Evolutionary conservation across 2,329 filamentous ascomycete genomes (phyloP).

Genomic region (Colletotrichum salicis): DNA sequence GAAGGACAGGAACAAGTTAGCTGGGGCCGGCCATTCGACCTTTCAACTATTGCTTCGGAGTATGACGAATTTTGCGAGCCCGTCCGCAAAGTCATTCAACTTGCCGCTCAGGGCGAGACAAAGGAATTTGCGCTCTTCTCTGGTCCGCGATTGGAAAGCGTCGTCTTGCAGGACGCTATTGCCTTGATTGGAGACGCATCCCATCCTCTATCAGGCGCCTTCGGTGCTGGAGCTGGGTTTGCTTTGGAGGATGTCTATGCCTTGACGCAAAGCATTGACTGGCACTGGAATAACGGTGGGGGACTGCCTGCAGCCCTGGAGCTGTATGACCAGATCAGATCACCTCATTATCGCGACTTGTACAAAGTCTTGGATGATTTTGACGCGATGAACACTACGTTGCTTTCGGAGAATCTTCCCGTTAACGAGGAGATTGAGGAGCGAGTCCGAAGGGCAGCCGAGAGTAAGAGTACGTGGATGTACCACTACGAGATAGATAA

Average conservation of each 20-base stretch:
- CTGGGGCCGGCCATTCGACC: constrained; percentile 43
- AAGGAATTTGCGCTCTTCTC: constrained; percentile 45
- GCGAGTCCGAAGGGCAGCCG: constrained; percentile 36
- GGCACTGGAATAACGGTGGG: constrained; percentile 37
- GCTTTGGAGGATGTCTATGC: constrained; percentile 47
- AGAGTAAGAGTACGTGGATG: constrained; percentile 41
- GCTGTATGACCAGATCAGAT: constrained; percentile 42
- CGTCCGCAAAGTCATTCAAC: constrained; percentile 42
- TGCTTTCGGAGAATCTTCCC: constrained; percentile 34
- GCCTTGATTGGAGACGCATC: constrained; percentile 66
- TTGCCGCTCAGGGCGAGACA: constrained; percentile 42
- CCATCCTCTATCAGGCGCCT: constrained; percentile 61
- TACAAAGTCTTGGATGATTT: constrained; percentile 42
- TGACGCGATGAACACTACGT: constrained; percentile 30
- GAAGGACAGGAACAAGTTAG: constrained; percentile 43
- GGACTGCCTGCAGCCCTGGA: constrained; percentile 38
- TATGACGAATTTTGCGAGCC: constrained; percentile 46
- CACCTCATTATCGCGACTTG: constrained; percentile 42
- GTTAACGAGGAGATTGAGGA: constrained; percentile 42
- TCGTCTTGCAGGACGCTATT: constrained; percentile 42
- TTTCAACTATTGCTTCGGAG: constrained; percentile 35
- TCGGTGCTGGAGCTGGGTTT: constrained; percentile 52
- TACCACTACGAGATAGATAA: constrained; percentile 41
- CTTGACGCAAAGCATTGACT: constrained; percentile 39
- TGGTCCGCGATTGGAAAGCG: constrained; percentile 42